These are phyloP conservation scores for Pontederia crassipes DNA, from an alignment of 176 grass and related monocot genomes.

Conservation along the genomic window DNA sequence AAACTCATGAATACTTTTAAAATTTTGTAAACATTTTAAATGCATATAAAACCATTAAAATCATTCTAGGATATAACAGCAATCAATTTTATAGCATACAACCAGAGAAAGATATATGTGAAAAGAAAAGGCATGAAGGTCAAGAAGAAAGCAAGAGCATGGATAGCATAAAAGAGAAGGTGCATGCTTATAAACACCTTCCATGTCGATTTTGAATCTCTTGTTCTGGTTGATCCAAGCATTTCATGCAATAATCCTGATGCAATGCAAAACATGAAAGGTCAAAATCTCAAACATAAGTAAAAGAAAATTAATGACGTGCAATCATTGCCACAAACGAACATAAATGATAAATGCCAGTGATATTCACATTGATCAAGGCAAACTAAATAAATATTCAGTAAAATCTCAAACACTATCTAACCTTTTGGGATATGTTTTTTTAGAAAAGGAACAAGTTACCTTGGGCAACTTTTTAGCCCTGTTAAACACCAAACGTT, in stretches of 20 bases:
- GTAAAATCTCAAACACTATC: too few relatives aligned
- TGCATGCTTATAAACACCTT: conserved; percentile 42
- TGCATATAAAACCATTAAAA: too few relatives aligned
- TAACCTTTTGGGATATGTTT: too few relatives aligned
- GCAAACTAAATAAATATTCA: too few relatives aligned
- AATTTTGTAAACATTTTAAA: too few relatives aligned
- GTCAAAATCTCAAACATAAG: neutral
- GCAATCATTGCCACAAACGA: neutral
- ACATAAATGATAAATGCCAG: too few relatives aligned
- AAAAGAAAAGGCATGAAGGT: neutral
- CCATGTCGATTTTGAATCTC: conserved; percentile 56
- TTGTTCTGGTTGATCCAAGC: conserved; percentile 46
- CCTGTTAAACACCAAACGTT: too few relatives aligned
- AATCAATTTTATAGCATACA: neutral
- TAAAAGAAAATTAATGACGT: neutral
- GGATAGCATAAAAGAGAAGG: neutral
- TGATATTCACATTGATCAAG: too few relatives aligned
- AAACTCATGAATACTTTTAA: too few relatives aligned
- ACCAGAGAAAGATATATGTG: neutral
- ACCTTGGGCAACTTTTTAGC: too few relatives aligned
- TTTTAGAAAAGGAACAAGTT: too few relatives aligned
- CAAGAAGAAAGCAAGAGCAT: neutral
- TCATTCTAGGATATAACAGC: too few relatives aligned
- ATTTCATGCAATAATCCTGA: conserved; percentile 66
- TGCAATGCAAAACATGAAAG: conserved; percentile 6